These are phyloP conservation scores for Euphrasia confusa DNA, from an alignment of 257 asterid genomes.

Conservation along the genomic window DNA sequence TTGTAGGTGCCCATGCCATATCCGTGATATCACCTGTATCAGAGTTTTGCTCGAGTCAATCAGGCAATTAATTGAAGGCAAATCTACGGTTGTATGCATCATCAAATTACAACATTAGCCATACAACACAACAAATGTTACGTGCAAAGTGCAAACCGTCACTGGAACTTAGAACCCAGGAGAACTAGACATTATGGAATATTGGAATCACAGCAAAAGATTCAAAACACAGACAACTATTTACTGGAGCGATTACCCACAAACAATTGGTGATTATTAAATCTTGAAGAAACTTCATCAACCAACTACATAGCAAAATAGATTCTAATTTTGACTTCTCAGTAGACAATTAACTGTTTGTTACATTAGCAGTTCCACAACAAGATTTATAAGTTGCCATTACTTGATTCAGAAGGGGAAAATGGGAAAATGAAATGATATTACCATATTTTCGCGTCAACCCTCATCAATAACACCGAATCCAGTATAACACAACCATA, in stretches of 20 bases:
- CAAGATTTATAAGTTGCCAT: no score
- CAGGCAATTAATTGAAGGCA: constrained; percentile 10
- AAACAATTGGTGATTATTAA: no score
- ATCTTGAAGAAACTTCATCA: no score
- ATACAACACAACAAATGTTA: background rate
- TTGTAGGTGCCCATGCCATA: constrained; percentile 80
- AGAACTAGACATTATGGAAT: background rate
- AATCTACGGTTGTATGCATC: constrained; percentile 15
- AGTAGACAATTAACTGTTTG: no score
- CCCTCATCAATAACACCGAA: background rate
- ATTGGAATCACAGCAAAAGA: background rate
- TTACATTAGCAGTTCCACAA: no score
- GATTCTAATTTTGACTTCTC: no score
- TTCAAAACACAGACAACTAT: background rate
- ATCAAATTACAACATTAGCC: constrained; percentile 4
- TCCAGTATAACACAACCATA: background rate
- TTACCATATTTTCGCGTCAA: background rate
- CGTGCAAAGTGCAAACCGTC: background rate
- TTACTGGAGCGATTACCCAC: no score
- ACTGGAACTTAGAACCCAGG: background rate
- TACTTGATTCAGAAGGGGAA: no score
- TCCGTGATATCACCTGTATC: constrained; percentile 78
- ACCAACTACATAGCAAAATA: no score
- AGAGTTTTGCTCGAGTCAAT: constrained; percentile 18
- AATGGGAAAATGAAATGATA: background rate